Evolutionary conservation across 495 filamentous ascomycete species (phyloP), one percentile per base, ranked within the genome.

Genomic region (Tuber microsphaerosporum): DNA sequence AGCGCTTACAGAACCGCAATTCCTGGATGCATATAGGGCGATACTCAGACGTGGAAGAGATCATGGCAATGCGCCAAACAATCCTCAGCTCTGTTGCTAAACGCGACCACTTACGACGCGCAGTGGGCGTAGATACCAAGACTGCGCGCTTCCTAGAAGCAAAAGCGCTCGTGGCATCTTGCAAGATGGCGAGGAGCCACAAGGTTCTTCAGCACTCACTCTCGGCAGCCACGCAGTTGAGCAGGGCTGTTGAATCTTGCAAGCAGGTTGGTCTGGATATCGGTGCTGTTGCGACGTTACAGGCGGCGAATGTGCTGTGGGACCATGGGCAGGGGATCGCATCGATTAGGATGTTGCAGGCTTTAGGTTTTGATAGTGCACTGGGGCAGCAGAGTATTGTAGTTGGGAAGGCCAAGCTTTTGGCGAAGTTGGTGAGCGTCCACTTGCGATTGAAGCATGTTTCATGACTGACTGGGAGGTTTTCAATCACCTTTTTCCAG

Each of bases 241-340:
- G 88, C 3, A 88, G 91, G 70, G 87, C 97, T 5, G 89, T 92
- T n/a, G 77, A 86, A 42, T 86, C 89, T 6, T 93, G 90, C 78
- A 86, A 87, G 77, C 84, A 87, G 0, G 82, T 92, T 71, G 92
- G 91, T 0, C 84, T 97, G n/a, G 87, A 90, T 76, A 89, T 97
- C 71, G 90, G 91, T 76, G 92, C 89, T 7, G 90, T 89, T 48
- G 89, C 92, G 39, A 88, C 88, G 75, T 87, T 92, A 69, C 95
- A 98, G 83, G 88, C 90, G 34, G 93, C 95, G 14, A 92, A 92
- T 77, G 93, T 97, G 61, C 85, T 99, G 20, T 99, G 95, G 95
- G 93, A 94, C 73, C 92, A 97, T 82, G 94, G 93, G 22, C 94
- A 98, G 82, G 92, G 92, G 87, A 88, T 90, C n/a, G 88, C 94